Evolutionary conservation across 352 stramenopile species (phyloP).

Genomic region (Globisporangium middletonii): DNA sequence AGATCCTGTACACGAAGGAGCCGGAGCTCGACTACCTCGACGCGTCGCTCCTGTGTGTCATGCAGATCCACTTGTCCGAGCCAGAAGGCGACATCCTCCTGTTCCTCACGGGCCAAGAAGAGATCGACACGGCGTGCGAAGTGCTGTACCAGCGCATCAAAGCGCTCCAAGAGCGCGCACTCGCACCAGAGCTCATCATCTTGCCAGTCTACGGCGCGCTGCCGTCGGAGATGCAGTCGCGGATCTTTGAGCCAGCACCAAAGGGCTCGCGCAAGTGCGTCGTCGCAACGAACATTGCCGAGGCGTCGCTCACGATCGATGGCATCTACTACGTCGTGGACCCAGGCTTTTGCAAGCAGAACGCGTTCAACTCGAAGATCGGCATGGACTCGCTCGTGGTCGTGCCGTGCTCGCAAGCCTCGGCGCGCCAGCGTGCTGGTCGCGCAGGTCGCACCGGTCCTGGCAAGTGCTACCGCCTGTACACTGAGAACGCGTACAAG

Average conservation of each 20-base stretch:
- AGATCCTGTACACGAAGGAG: constrained; percentile 98
- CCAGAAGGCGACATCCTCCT: constrained; percentile 97
- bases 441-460: constrained; percentile 97
- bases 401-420: constrained; percentile 97
- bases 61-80: constrained; percentile 99
- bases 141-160: constrained; percentile 98
- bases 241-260: constrained; percentile 98
- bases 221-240: constrained; percentile 98
- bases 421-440: constrained; percentile 95
- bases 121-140: constrained; percentile 98
- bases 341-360: constrained; percentile 97
- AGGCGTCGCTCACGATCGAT: constrained; percentile 99
- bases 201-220: constrained; percentile 97
- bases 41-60: constrained; percentile 96
- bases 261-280: constrained; percentile 96
- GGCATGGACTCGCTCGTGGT: constrained; percentile 99
- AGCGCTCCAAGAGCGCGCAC: constrained; percentile 87
- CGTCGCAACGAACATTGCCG: constrained; percentile 99
- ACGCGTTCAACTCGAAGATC: constrained; percentile 98
- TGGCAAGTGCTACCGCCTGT: constrained; percentile 99
- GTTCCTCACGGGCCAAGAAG: constrained; percentile 99
- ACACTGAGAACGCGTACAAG: constrained; percentile 98
- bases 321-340: constrained; percentile 95
- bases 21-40: constrained; percentile 98
- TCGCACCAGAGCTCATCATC: constrained; percentile 97